A percentile compares a stretch with the other conserved stretches of the same genome.
These are phyloP conservation scores for Mallotus nudiflorus DNA, from an alignment of 345 rosid genomes.

Conservation along the genomic window DNA sequence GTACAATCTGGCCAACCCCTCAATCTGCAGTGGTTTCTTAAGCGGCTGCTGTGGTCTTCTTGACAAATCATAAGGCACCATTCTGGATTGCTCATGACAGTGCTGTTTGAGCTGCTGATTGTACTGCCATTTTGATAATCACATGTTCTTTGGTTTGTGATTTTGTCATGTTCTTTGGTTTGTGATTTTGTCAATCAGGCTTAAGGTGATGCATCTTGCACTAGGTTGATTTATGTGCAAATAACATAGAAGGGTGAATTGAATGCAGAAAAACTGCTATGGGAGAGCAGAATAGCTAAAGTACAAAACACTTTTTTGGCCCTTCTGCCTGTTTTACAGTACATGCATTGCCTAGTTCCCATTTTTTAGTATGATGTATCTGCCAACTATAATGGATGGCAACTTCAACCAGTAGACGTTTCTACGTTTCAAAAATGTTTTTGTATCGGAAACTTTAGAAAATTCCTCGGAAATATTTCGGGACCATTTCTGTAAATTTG, in stretches of 20 bases:
- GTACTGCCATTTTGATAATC: not conserved
- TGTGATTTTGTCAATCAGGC: not conserved
- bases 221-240: not conserved
- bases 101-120: not conserved
- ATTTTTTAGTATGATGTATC: no score
- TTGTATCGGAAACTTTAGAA: no score
- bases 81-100: not conserved
- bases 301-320: no score
- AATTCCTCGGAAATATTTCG: no score
- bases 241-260: not conserved
- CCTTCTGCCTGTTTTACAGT: no score
- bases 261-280: not conserved
- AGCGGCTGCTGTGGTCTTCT: not conserved
- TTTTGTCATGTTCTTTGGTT: not conserved
- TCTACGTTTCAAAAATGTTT: no score
- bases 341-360: no score
- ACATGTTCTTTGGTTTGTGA: not conserved
- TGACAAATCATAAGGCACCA: not conserved
- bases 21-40: not conserved
- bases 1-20: no score
- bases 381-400: no score
- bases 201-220: not conserved
- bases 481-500: no score
- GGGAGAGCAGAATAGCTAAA: not conserved
- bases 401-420: no score